Evolutionary conservation across 2,329 filamentous ascomycete genomes (phyloP).

Genomic region (Stagonosporopsis rhizophila): DNA sequence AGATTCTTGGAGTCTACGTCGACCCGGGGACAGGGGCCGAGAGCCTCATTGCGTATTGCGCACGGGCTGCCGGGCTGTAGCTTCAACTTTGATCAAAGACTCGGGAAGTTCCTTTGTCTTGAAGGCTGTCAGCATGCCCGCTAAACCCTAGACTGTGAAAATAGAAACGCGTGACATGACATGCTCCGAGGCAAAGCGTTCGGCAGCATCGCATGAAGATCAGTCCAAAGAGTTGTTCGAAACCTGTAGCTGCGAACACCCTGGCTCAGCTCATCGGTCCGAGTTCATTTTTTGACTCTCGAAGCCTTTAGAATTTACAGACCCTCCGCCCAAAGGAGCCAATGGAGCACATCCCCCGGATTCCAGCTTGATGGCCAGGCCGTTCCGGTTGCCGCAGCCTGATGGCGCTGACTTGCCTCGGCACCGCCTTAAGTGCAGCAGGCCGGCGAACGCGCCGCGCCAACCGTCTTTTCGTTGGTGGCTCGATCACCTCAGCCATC

Average conservation of each 20-base stretch:
- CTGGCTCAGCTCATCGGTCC: slow-evolving; percentile 10
- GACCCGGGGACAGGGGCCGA: not conserved
- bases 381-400: slow-evolving; percentile 10
- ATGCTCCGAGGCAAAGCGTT: not conserved
- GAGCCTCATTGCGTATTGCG: slow-evolving; percentile 9
- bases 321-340: not conserved
- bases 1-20: not conserved
- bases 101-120: not conserved
- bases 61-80: slow-evolving; percentile 13
- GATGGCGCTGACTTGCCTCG: slow-evolving; percentile 6
- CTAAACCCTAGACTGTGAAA: not conserved
- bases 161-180: not conserved
- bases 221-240: not conserved
- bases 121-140: slow-evolving; percentile 5
- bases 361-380: slow-evolving; percentile 16
- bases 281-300: slow-evolving; percentile 7
- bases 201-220: not conserved
- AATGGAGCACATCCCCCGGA: slow-evolving; percentile 19
- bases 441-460: slow-evolving; percentile 2
- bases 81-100: slow-evolving; percentile 2
- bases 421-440: slow-evolving; percentile 9
- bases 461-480: slow-evolving; percentile 2
- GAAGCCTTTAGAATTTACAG: not conserved
- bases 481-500: slow-evolving; percentile 7
- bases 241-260: not conserved